Conservation (phyloP, 345 rosid species). For the Brassica incana region DNA sequence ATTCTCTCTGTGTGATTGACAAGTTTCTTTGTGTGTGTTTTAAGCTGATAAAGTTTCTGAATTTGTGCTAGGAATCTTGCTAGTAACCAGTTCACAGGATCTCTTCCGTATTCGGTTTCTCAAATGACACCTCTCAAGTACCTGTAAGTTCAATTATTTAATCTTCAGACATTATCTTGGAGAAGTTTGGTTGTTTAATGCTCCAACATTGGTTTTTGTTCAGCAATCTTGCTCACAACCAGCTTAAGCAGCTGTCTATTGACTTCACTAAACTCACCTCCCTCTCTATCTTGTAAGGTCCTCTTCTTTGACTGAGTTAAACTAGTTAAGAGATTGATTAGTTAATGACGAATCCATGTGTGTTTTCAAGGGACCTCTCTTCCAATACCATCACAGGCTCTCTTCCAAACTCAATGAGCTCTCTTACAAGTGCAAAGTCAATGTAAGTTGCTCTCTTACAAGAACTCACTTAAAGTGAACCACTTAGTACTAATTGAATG, state of each 20-base stretch:
- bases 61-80: constrained; percentile 68
- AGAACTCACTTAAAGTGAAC: not conserved
- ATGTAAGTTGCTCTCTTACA: constrained; percentile 50
- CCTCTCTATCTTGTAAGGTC: constrained; percentile 75
- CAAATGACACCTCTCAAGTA: constrained; percentile 60
- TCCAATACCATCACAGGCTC: constrained; percentile 62
- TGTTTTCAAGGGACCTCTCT: constrained; percentile 82
- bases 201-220: constrained; percentile 22
- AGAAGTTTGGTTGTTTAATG: constrained; percentile 3
- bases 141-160: constrained; percentile 58
- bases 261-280: constrained; percentile 73
- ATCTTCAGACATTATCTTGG: constrained; percentile 22
- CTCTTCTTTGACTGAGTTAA: not conserved
- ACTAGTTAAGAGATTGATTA: not conserved
- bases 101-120: constrained; percentile 53
- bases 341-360: not conserved
- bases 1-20: not conserved
- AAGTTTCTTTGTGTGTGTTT: not conserved
- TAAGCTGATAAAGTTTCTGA: constrained; percentile 11
- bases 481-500: constrained; percentile 16
- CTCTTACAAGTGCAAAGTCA: constrained; percentile 61
- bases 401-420: constrained; percentile 66
- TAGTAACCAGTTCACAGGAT: constrained; percentile 67
- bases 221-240: constrained; percentile 87
- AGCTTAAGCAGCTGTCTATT: constrained; percentile 58